These are phyloP conservation scores for Guadua angustifolia DNA, from an alignment of 176 grass and related monocot genomes.

Conservation along the genomic window DNA sequence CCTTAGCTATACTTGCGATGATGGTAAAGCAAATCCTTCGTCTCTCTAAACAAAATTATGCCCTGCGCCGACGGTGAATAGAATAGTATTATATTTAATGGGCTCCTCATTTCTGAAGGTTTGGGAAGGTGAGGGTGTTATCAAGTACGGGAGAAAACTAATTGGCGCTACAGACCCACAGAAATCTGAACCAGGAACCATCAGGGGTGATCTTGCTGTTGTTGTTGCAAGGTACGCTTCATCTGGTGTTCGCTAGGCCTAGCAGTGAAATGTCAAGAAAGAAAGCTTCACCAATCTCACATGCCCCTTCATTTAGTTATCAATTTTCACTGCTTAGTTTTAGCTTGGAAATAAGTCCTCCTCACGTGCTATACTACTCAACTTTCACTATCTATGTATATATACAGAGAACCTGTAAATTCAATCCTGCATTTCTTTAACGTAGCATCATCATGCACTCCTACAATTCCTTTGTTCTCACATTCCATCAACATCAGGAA, in stretches of 20 bases:
- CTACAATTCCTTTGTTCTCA: not conserved
- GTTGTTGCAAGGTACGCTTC: conserved; percentile 77
- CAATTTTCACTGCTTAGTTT: not conserved
- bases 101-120: conserved; percentile 49
- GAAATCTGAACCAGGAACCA: conserved; percentile 96
- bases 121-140: conserved; percentile 97
- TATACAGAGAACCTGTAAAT: not conserved
- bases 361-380: not conserved
- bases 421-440: conserved; percentile 2
- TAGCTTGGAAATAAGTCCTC: not conserved
- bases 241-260: not conserved
- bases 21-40: conserved; percentile 46
- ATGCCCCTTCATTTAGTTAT: conserved; percentile 7
- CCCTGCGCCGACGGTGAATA: not conserved
- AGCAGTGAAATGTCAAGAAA: not conserved
- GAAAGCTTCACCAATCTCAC: not conserved
- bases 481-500: conserved; percentile 55
- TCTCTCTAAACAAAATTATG: not conserved
- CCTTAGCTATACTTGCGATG: conserved; percentile 89
- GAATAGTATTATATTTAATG: not conserved
- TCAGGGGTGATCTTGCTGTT: conserved; percentile 88
- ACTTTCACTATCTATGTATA: too few species aligned
- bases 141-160: conserved; percentile 89
- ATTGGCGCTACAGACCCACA: conserved; percentile 93
- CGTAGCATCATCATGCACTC: not conserved